phyloP scores from a whole-genome alignment of 2,329 filamentous ascomycete species.

The Eurotiales sp. region DNA sequence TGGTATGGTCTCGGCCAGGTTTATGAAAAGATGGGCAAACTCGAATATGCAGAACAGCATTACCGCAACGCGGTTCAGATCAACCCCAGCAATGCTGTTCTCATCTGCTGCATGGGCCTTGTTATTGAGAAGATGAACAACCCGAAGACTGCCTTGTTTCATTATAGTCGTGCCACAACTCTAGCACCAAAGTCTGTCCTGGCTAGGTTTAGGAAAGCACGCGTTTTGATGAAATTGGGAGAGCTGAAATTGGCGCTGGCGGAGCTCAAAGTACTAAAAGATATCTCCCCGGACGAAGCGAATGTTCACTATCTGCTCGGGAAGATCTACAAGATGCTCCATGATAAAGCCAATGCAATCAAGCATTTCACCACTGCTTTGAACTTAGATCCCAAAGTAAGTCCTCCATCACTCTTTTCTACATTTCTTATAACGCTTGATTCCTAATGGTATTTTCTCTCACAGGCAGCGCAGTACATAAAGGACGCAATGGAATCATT shows the following conservation, averaged over 20 bases:
- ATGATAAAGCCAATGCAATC: constrained; percentile 69
- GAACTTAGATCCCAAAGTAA: constrained; percentile 93
- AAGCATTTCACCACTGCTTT: constrained; percentile 91
- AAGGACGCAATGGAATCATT: constrained; percentile 95
- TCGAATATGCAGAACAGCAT: constrained; percentile 85
- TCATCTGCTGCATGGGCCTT: constrained; percentile 88
- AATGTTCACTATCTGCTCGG: constrained; percentile 95
- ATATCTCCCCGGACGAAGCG: constrained; percentile 88
- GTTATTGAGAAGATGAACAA: constrained; percentile 88
- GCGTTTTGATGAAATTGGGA: constrained; percentile 74
- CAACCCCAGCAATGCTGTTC: constrained; percentile 88
- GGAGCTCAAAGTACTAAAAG: constrained; percentile 84
- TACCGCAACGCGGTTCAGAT: constrained; percentile 84
- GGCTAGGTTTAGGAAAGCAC: constrained; percentile 88
- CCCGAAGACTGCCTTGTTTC: constrained; percentile 69
- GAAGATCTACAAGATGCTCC: constrained; percentile 55
- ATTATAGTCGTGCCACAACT: constrained; percentile 78
- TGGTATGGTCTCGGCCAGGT: constrained; percentile 85
- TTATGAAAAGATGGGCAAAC: constrained; percentile 85
- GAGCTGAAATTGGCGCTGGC: constrained; percentile 66
- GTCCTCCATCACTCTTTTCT: constrained; percentile 21
- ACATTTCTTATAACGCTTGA: constrained; percentile 16
- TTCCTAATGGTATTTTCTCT: constrained; percentile 3
- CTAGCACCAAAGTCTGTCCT: constrained; percentile 77
- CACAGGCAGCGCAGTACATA: constrained; percentile 82